Evolutionary conservation across 768 basidiomycete genomes (phyloP), one percentile per base, ranked within the genome.

Genomic region (Boletus vinaceobasis): DNA sequence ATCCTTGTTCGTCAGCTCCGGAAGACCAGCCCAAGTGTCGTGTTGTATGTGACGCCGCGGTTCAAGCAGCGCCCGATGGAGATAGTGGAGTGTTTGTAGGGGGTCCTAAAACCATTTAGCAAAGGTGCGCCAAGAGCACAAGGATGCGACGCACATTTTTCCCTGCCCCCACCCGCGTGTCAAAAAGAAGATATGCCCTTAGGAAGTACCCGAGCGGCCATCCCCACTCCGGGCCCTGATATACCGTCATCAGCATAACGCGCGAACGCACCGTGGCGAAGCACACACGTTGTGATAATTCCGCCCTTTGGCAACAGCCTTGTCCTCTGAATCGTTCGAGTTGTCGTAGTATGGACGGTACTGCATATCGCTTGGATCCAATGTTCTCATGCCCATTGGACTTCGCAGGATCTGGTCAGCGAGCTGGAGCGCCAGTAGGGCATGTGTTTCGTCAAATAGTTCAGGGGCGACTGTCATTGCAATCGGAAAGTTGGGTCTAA

Each of bases 381-480:
- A 75, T 0, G 97, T 98, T 79, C 88, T 97, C 91, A 98, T 96
- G 2, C 97, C 97, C 56, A 98, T 76, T 1, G 96, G 95, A 1
- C 84, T 84, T n/a, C 90, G 82, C 27, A 99, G 77, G 38, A 86
- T 77, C 61, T 86, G 69, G 68, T 96, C 93, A 2, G 88, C 88
- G n/a, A 94, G 73, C 57, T 81, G 78, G 36, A 98, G 75, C 0
- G 93, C 91, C 5, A 75, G 81, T 19, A 98, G 76, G 0, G 93
- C 97, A 67, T 89, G 88, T 48, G 79, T 69, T 9, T 82, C 81
- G 50, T 93, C 82, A 71, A 98, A 99, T 43, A 99, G 72, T 69
- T 98, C 97, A 9, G 96, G 96, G 2, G 97, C 97, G 43, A 98
- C 94, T 3, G 88, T 82, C 95, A 98, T 98, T 0, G 97, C 92